Base-by-base conservation (phyloP, 2,329 filamentous ascomycete species). In the Beauveria sp. region DNA sequence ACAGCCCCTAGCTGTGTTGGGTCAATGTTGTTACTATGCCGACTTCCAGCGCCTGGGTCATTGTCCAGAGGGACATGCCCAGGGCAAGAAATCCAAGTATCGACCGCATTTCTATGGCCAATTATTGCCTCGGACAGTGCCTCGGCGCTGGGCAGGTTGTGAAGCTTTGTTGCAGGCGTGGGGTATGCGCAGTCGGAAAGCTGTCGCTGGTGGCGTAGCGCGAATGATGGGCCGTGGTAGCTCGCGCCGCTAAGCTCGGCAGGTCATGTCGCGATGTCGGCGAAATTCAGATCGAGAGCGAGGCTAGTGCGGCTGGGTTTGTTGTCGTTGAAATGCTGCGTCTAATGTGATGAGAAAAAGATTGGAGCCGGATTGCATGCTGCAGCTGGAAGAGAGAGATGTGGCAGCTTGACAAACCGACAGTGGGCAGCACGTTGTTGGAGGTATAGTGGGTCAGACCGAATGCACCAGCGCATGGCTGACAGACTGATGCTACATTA, bases 21-120 rank as follows among this genome's bases (percentile, higher is more conserved):
- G 10, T 3, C n/a, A 42, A 26, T 16, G 30, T 34, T 78, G 52
- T 54, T 75, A 87, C 84, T 72, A 88, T 76, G 67, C 74, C 73
- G 65, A 86, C 77, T 70, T 88, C 85, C 68, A 86, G 73, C 28
- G 83, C 85, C 63, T 74, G 73, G 65, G 76, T 79, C 62, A 81
- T 78, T 40, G 50, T 47, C 78, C 79, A 78, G 58, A 79, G 66
- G 70, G 80, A 83, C 77, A 84, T 70, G 69, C 78, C 80, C 75
- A 87, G 71, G 64, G 79, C 69, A 66, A 84, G 71, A 61, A 78
- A 72, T 68, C 78, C 79, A 66, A 78, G 67, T 74, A 81, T 81
- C 67, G 77, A 76, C 77, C 79, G 83, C 84, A 87, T 87, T 58
- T 63, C 78, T 69, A 64, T 55, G 54, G 30, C 28, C 14, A 24